Evolutionary conservation across 2,329 filamentous ascomycete species (phyloP).

Genomic region (Curvularia sp.): DNA sequence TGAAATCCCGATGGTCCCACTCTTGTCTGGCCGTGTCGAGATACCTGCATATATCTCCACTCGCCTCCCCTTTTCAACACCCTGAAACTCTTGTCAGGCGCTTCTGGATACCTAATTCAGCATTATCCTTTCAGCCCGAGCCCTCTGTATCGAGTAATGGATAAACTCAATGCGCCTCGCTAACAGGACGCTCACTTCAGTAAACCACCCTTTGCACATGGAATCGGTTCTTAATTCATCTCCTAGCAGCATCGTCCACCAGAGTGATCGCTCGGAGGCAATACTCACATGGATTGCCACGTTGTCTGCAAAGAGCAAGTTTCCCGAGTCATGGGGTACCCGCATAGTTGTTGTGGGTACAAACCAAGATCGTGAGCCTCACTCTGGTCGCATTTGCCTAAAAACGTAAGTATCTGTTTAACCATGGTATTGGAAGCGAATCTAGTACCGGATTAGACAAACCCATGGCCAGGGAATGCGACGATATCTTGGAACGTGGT

Average conservation of each 20-base stretch:
- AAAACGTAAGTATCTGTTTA: constrained; percentile 18
- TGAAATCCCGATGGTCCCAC: constrained; percentile 25
- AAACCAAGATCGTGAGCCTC: constrained; percentile 17
- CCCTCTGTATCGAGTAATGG: background rate
- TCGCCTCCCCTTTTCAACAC: constrained; percentile 9
- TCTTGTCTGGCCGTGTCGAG: constrained; percentile 17
- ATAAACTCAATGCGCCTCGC: background rate
- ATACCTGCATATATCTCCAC: constrained; percentile 22
- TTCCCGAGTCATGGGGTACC: background rate
- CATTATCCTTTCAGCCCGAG: background rate
- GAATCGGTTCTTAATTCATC: background rate
- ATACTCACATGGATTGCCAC: background rate
- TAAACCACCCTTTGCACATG: too few relatives aligned
- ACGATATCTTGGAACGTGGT: constrained; percentile 26
- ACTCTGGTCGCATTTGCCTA: constrained; percentile 23
- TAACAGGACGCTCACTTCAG: too few relatives aligned
- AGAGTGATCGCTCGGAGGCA: background rate
- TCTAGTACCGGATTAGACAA: constrained; percentile 17
- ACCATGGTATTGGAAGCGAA: constrained; percentile 23
- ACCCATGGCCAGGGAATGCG: constrained; percentile 20
- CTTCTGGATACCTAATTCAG: background rate
- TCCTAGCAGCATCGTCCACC: too few relatives aligned
- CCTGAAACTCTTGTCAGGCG: background rate
- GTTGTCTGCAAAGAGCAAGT: background rate
- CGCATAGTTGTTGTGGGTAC: constrained; percentile 21